Evolutionary conservation across 768 basidiomycete species (phyloP).

Genomic region (Mycena amicta): DNA sequence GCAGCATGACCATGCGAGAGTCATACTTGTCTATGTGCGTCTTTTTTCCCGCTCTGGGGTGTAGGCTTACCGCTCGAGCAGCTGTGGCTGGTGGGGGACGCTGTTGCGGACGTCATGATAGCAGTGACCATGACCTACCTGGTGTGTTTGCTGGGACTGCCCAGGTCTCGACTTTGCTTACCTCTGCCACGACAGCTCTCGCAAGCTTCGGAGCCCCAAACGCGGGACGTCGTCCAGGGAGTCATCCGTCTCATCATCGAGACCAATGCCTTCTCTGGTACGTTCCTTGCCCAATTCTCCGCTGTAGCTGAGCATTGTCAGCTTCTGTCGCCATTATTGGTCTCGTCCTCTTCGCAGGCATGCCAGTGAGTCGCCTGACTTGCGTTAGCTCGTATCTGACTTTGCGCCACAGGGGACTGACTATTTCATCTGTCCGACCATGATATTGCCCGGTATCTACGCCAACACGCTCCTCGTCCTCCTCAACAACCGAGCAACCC

Average conservation of each 20-base stretch:
- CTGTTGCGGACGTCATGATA: constrained; percentile 25
- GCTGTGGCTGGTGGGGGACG: constrained; percentile 30
- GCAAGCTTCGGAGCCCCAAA: constrained; percentile 5
- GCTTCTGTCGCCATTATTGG: constrained; percentile 17
- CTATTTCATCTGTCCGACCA: constrained; percentile 19
- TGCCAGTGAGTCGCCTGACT: constrained; percentile 2
- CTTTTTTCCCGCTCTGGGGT: background rate
- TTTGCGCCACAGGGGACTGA: background rate
- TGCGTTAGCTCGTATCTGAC: background rate
- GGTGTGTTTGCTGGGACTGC: constrained; percentile 11
- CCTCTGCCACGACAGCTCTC: background rate
- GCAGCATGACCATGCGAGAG: constrained; percentile 6
- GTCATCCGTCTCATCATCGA: constrained; percentile 28
- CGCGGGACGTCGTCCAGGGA: constrained; percentile 15
- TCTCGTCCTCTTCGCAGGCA: constrained; percentile 12
- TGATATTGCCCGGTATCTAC: constrained; percentile 4
- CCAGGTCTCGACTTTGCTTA: background rate
- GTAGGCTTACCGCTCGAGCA: background rate
- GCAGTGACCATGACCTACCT: constrained; percentile 25
- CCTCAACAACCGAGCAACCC: constrained; percentile 27
- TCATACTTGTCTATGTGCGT: constrained; percentile 18
- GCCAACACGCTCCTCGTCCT: constrained; percentile 29
- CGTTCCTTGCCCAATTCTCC: background rate
- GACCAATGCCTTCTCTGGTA: constrained; percentile 24
- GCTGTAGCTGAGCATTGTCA: background rate